phyloP scores from a whole-genome alignment of 805 yeast species.

The Teunomyces atbi region DNA sequence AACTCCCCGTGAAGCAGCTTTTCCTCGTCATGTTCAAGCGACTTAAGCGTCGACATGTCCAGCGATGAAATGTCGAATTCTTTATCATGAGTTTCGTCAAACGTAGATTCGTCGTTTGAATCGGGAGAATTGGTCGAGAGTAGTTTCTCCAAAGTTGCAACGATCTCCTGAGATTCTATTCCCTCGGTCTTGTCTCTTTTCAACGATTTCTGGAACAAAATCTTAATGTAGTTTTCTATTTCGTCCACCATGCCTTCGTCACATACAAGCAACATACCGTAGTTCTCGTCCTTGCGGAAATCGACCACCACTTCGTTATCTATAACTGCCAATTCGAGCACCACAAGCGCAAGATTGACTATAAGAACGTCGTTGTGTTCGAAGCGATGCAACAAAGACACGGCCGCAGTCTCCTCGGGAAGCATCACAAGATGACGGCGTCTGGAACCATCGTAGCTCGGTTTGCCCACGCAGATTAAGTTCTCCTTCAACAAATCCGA shows the following conservation, averaged over 20 bases:
- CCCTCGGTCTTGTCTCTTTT: constrained; percentile 9
- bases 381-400: neutral
- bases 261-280: constrained; percentile 25
- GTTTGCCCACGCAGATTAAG: constrained; percentile 27
- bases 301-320: constrained; percentile 16
- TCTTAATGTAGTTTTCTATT: constrained; percentile 27
- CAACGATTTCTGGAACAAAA: constrained; percentile 10
- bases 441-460: neutral
- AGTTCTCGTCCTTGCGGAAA: constrained; percentile 31
- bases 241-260: constrained; percentile 24
- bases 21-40: neutral
- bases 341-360: constrained; percentile 25
- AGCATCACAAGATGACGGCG: constrained; percentile 1
- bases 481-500: constrained; percentile 34
- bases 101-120: constrained; percentile 1
- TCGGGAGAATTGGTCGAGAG: neutral
- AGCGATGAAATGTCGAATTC: constrained; percentile 1
- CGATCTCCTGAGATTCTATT: too few relatives aligned
- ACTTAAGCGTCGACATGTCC: neutral
- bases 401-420: neutral
- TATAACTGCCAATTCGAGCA: constrained; percentile 21
- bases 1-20: constrained; percentile 14
- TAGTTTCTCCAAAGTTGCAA: constrained; percentile 6
- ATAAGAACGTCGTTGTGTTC: constrained; percentile 30
- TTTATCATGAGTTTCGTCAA: constrained; percentile 11